A percentile compares a stretch with the other conserved stretches of the same genome.
phyloP scores from a whole-genome alignment of 768 basidiomycete genomes.

The Collybia sordida region DNA sequence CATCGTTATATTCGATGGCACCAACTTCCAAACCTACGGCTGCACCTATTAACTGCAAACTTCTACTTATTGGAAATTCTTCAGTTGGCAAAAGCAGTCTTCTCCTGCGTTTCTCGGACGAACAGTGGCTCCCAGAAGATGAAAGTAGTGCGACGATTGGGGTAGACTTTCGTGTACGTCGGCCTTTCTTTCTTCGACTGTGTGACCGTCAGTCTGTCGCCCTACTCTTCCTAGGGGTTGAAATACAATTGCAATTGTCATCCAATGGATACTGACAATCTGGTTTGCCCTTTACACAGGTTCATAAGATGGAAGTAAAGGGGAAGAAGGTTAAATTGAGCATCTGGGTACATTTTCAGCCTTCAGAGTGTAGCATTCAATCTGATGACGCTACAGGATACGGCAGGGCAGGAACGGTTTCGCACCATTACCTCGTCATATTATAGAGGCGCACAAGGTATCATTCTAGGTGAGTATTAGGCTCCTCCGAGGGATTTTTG shows the following conservation, averaged over 20 bases:
- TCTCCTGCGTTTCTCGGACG: slow-evolving; percentile 92
- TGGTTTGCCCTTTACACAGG: slow-evolving; percentile 39
- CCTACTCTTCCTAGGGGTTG: neutral
- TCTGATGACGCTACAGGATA: slow-evolving; percentile 55
- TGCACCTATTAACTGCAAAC: slow-evolving; percentile 71
- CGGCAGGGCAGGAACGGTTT: slow-evolving; percentile 96
- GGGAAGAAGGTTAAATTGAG: slow-evolving; percentile 88
- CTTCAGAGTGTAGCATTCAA: neutral
- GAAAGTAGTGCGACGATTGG: slow-evolving; percentile 85
- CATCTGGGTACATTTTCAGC: slow-evolving; percentile 81
- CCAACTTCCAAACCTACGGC: slow-evolving; percentile 26
- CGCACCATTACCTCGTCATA: slow-evolving; percentile 94
- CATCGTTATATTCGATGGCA: slow-evolving; percentile 22
- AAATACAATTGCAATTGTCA: no score
- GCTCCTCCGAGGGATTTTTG: neutral
- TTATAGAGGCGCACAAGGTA: slow-evolving; percentile 86
- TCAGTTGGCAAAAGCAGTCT: slow-evolving; percentile 94
- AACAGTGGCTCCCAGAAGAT: slow-evolving; percentile 92
- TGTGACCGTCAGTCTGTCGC: neutral
- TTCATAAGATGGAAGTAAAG: slow-evolving; percentile 85
- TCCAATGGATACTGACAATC: neutral
- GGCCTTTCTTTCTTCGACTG: neutral
- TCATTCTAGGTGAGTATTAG: slow-evolving; percentile 60
- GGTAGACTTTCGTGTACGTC: slow-evolving; percentile 79
- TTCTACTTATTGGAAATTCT: slow-evolving; percentile 83